Conservation (phyloP, 768 basidiomycete genomes). For the Lyophyllum semitale region DNA sequence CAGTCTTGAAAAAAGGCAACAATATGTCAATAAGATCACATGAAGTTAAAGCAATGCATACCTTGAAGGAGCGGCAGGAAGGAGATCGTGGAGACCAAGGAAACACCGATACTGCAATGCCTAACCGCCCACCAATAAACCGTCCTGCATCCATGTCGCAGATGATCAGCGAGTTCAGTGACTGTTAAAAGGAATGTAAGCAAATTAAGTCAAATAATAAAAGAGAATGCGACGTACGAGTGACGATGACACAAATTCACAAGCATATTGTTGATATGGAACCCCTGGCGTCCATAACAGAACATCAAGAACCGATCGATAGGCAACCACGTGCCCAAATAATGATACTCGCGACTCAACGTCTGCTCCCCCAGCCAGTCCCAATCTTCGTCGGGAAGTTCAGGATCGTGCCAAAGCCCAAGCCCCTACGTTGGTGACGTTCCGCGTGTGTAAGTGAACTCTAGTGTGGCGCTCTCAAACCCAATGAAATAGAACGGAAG, state of each 20-base stretch:
- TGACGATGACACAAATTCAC: conserved; percentile 96
- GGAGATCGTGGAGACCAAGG: conserved; percentile 97
- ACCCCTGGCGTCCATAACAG: conserved; percentile 99
- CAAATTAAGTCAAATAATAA: not conserved
- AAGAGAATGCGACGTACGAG: conserved; percentile 55
- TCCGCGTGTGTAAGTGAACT: conserved; percentile 99
- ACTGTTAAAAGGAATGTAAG: conserved; percentile 45
- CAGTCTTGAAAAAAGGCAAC: conserved; percentile 60
- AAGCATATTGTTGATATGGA: conserved; percentile 99
- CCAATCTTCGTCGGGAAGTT: conserved; percentile 99
- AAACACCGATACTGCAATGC: conserved; percentile 95
- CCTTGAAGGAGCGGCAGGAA: conserved; percentile 94
- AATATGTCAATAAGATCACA: not conserved
- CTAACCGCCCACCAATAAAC: conserved; percentile 82
- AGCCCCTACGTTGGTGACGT: conserved; percentile 98
- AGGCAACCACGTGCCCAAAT: conserved; percentile 95
- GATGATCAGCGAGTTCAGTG: conserved; percentile 77
- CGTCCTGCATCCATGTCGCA: conserved; percentile 73
- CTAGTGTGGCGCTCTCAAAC: conserved; percentile 97
- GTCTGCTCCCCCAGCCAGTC: conserved; percentile 99
- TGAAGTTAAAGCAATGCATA: conserved; percentile 31
- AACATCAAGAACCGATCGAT: conserved; percentile 99
- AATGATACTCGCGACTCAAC: conserved; percentile 99
- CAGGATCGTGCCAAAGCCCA: conserved; percentile 97
- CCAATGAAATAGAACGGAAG: conserved; percentile 98